phyloP scores from a whole-genome alignment of 2,329 filamentous ascomycete genomes.

The Pseudocercospora crystallina region DNA sequence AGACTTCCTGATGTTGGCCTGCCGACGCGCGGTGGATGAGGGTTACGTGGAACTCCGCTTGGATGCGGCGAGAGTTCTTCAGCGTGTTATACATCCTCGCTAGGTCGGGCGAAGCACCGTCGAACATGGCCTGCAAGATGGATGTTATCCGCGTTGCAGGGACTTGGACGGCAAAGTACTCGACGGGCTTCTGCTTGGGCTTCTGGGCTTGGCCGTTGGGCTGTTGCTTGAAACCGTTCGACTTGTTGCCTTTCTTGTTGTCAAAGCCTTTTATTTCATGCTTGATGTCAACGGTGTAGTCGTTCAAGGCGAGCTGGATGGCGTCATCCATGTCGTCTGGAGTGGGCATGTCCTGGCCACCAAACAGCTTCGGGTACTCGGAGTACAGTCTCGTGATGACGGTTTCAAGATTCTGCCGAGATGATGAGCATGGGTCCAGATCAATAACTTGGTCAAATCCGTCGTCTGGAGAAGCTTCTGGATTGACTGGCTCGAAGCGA shows the following conservation, averaged over 20 bases:
- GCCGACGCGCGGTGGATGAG: constrained; percentile 76
- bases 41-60: constrained; percentile 88
- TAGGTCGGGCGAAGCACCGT: constrained; percentile 51
- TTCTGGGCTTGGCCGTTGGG: constrained; percentile 38
- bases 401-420: constrained; percentile 80
- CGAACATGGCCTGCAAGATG: constrained; percentile 71
- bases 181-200: constrained; percentile 55
- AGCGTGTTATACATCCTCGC: constrained; percentile 75
- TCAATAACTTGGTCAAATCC: constrained; percentile 83
- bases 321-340: constrained; percentile 75
- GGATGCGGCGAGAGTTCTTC: constrained; percentile 70
- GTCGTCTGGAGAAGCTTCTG: constrained; percentile 68
- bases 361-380: constrained; percentile 75
- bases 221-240: constrained; percentile 28
- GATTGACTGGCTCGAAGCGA: constrained; percentile 77
- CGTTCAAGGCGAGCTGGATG: constrained; percentile 70
- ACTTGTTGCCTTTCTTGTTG: constrained; percentile 36
- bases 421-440: constrained; percentile 74
- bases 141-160: constrained; percentile 52
- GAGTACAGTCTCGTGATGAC: constrained; percentile 69
- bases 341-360: constrained; percentile 62
- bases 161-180: constrained; percentile 65
- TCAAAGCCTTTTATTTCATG: constrained; percentile 67
- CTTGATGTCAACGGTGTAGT: constrained; percentile 74
- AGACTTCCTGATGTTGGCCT: constrained; percentile 65